phyloP scores from a whole-genome alignment of 352 stramenopile genomes.

The Phytophthora constricta region DNA sequence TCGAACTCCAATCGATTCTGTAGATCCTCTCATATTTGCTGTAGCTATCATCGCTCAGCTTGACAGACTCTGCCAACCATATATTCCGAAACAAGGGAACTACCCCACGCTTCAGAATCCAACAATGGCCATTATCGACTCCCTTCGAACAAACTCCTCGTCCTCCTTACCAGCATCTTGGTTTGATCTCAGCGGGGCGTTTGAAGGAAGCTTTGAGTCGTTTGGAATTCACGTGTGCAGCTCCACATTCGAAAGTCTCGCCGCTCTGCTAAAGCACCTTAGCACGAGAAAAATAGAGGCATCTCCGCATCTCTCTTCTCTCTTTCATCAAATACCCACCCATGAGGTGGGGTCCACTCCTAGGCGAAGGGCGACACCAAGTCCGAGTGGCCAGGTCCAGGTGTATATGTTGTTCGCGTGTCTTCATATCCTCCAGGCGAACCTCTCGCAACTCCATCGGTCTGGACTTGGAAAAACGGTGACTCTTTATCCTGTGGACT shows the following conservation, averaged over 20 bases:
- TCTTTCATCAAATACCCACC: slow-evolving; percentile 4
- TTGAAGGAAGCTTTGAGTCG: slow-evolving; percentile 52
- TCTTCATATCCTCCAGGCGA: slow-evolving; percentile 78
- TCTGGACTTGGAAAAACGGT: slow-evolving; percentile 58
- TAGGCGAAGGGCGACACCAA: slow-evolving; percentile 1
- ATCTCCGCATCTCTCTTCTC: slow-evolving; percentile 16
- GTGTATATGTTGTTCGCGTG: slow-evolving; percentile 72
- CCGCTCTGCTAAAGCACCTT: slow-evolving; percentile 47
- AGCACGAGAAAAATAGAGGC: slow-evolving; percentile 45
- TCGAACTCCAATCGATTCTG: slow-evolving; percentile 1
- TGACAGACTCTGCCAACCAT: slow-evolving; percentile 66
- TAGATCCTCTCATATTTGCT: slow-evolving; percentile 45
- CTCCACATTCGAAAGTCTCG: slow-evolving; percentile 54
- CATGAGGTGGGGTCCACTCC: not conserved
- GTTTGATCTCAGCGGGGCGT: slow-evolving; percentile 23
- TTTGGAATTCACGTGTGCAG: slow-evolving; percentile 53
- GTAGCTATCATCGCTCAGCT: slow-evolving; percentile 82
- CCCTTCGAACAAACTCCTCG: slow-evolving; percentile 7
- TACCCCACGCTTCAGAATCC: slow-evolving; percentile 43
- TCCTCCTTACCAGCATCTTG: not conserved
- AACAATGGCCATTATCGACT: slow-evolving; percentile 26
- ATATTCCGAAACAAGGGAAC: slow-evolving; percentile 44
- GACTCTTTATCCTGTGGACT: slow-evolving; percentile 22
- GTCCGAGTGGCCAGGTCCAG: slow-evolving; percentile 36
- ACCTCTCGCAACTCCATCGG: slow-evolving; percentile 71